Base-by-base conservation (phyloP, 2,329 filamentous ascomycete genomes). In the Colletotrichum gloeosporioides region DNA sequence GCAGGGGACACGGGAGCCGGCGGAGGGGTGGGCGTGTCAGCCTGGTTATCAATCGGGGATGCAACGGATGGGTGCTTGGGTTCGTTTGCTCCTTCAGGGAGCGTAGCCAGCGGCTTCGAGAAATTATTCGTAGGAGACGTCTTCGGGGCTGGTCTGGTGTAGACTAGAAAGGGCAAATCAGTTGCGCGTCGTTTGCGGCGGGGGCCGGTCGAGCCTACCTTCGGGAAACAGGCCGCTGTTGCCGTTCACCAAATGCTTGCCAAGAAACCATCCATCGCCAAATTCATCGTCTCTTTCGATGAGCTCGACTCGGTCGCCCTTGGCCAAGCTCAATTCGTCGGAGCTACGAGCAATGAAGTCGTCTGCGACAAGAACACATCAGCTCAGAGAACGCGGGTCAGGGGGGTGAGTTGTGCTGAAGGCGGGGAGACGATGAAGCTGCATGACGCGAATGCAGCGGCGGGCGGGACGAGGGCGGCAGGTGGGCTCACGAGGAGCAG, bases 321-420 rank as follows among this genome's bases (percentile, higher is more conserved):
- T 98, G 71, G 92, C 89, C 79, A 99, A 89, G 80, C 92, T 98
- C 82, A 99, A 90, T 89, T 99, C 97, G 86, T 99, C 97, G 74
- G 95, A 94, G 85, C 96, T 98, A 79, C 97, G 93, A 74, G 96
- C 96, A 80, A 93, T 89, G 84, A 99, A 99, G 86, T 98, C 96
- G 86, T 99, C 95, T 98, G 75, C 44, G 36, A 29, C 10, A 61
- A 73, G 55, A 59, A 63, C 5, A 34, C 18, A 44, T 67, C 49
- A 77, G 67, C 63, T 75, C 61, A 31, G 27, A 18, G 8, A 16
- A 64, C 22, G 10, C 31, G 25, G 59, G 32, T 18, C 34, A 44
- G 29, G 66, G 63, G 59, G 29, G 57, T 34, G 13, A 64, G 63
- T 53, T 22, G 49, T 25, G 71, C 73, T 27, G 29, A 71, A 62